Conservation (phyloP, 108 stramenopile genomes). For the Skeletonema tropicum region DNA sequence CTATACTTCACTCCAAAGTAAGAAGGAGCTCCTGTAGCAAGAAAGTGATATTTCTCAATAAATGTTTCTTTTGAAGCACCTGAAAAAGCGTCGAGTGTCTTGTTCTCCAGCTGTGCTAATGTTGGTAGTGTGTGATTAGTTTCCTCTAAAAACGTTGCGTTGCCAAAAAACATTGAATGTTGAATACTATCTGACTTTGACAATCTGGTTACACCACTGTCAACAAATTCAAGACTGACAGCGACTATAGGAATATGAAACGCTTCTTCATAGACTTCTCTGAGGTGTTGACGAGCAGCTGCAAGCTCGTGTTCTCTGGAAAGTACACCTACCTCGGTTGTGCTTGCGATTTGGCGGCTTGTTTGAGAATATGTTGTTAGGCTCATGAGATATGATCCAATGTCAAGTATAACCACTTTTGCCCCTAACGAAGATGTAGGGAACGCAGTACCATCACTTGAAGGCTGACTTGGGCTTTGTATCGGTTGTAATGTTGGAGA, state of each 20-base stretch:
- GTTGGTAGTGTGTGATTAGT: not conserved
- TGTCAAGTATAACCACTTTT: not conserved
- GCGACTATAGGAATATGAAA: slow-evolving; percentile 4
- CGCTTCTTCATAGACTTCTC: not conserved
- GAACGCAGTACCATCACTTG: not conserved
- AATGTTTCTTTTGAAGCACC: not conserved
- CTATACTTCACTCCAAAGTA: slow-evolving; percentile 1
- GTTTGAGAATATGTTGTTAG: slow-evolving; percentile 7
- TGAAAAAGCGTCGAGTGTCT: not conserved
- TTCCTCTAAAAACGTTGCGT: not conserved
- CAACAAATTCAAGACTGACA: slow-evolving; percentile 9
- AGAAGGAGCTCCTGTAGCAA: not conserved
- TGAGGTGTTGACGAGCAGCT: slow-evolving; percentile 12
- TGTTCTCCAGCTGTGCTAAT: not conserved
- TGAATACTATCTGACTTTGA: not conserved
- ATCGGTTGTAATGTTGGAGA: not conserved
- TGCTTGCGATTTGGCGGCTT: not conserved
- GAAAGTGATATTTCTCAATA: not conserved
- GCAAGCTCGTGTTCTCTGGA: slow-evolving; percentile 5
- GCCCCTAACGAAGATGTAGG: not conserved
- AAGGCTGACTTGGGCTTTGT: not conserved
- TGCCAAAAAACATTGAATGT: slow-evolving; percentile 5
- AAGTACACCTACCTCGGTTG: not conserved
- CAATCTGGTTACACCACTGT: not conserved
- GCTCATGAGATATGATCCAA: not conserved